phyloP scores from a whole-genome alignment of 441 rosid genomes.

The Manihot esculenta region DNA sequence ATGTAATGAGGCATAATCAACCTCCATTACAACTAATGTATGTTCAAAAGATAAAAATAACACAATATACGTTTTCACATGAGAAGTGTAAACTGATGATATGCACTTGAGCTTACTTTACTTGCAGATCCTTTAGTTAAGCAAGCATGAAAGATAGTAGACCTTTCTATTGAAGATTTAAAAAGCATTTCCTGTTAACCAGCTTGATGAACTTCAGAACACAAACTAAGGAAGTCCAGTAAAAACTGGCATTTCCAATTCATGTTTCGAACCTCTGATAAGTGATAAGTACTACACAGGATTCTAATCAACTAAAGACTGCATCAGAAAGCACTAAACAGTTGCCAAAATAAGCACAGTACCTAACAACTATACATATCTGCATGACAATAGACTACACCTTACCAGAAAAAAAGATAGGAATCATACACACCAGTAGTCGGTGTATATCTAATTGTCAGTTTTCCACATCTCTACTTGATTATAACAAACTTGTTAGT shows the following conservation, averaged over 20 bases:
- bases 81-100: neutral
- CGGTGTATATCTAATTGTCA: constrained; percentile 14
- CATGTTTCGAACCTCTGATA: neutral
- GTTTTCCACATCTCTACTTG: constrained; percentile 33
- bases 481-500: constrained; percentile 66
- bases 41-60: neutral
- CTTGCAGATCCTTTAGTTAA: neutral
- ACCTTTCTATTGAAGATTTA: neutral
- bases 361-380: neutral
- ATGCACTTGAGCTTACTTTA: neutral
- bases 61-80: neutral
- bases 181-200: neutral
- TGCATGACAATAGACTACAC: constrained; percentile 7
- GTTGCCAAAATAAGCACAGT: neutral
- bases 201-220: neutral
- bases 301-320: neutral
- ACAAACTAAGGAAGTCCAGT: neutral
- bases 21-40: neutral
- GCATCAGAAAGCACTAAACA: neutral
- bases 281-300: neutral
- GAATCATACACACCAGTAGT: constrained; percentile 17
- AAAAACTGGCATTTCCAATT: neutral
- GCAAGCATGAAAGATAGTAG: neutral
- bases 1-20: neutral
- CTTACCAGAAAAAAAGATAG: constrained; percentile 16